A percentile compares a stretch with the other conserved stretches of the same genome.
phyloP scores from a whole-genome alignment of 2,329 filamentous ascomycete genomes.

The Hypoxylon sp. region DNA sequence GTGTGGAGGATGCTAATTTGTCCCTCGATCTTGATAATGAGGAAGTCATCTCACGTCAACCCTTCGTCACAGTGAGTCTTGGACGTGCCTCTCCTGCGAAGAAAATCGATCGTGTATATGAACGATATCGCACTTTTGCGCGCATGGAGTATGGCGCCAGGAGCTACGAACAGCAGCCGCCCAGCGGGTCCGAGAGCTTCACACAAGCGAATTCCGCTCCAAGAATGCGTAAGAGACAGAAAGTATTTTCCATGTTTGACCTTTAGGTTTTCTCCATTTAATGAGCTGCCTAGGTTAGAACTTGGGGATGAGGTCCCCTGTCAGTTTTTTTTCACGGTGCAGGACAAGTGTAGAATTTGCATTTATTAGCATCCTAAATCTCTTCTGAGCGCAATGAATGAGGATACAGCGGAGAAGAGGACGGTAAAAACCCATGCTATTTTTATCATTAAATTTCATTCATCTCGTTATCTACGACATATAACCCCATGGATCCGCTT shows the following conservation, averaged over 20 bases:
- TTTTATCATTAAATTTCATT: not conserved
- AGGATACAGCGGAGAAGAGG: not conserved
- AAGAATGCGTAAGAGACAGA: constrained; percentile 21
- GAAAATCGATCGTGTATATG: not conserved
- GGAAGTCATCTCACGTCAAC: constrained; percentile 37
- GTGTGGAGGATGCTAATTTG: constrained; percentile 23
- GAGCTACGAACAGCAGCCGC: not conserved
- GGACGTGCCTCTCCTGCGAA: constrained; percentile 6
- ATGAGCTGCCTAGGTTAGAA: too few species aligned
- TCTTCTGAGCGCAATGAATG: not conserved
- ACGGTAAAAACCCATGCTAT: not conserved
- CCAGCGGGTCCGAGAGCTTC: not conserved
- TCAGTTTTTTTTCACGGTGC: not conserved
- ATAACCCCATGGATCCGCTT: not conserved
- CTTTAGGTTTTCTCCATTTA: not conserved
- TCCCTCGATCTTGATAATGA: not conserved
- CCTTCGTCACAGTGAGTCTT: constrained; percentile 40
- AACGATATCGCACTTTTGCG: constrained; percentile 15
- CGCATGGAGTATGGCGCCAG: not conserved
- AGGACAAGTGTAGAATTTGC: not conserved
- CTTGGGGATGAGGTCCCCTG: not conserved
- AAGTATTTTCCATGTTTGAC: constrained; percentile 13
- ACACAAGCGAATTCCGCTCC: not conserved
- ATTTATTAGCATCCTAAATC: not conserved
- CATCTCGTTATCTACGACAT: not conserved